These are phyloP conservation scores for Nigrospora oryzae DNA, from an alignment of 2,329 filamentous ascomycete species.

Conservation along the genomic window DNA sequence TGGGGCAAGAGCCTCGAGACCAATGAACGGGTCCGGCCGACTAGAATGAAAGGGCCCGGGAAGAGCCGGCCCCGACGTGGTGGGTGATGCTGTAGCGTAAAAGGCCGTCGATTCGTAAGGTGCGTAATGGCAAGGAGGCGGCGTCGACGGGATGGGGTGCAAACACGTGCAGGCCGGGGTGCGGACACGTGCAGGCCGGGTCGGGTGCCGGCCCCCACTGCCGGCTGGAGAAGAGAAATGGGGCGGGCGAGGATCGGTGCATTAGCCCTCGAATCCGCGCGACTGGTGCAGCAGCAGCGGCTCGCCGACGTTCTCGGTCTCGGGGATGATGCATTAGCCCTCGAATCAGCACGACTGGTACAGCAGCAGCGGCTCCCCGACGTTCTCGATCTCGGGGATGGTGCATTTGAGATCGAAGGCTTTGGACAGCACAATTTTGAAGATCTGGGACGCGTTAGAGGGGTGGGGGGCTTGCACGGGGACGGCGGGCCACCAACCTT, in stretches of 20 bases:
- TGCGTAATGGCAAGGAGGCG: neutral
- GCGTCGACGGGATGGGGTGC: neutral
- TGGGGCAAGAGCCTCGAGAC: neutral
- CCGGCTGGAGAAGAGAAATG: neutral
- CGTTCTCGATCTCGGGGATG: slow-evolving; percentile 96
- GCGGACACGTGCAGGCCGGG: too few species aligned
- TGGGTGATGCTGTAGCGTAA: slow-evolving; percentile 1
- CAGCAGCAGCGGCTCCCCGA: slow-evolving; percentile 88
- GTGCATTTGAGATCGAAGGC: slow-evolving; percentile 98
- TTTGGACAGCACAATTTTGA: slow-evolving; percentile 98
- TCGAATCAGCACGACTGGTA: slow-evolving; percentile 59
- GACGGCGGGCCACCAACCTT: slow-evolving; percentile 51
- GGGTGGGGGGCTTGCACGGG: neutral
- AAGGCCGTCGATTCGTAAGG: slow-evolving; percentile 3
- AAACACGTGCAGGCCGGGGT: too few species aligned
- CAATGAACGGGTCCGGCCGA: slow-evolving; percentile 1
- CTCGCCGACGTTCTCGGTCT: slow-evolving; percentile 97
- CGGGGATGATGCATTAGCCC: slow-evolving; percentile 92
- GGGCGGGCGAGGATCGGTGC: neutral
- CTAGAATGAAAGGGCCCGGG: neutral
- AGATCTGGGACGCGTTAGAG: slow-evolving; percentile 57
- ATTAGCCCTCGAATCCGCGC: slow-evolving; percentile 21
- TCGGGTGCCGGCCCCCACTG: too few species aligned
- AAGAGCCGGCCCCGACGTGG: neutral
- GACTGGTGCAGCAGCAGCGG: slow-evolving; percentile 86